Evolutionary conservation across 192 early-diverging fungal species (phyloP).

Genomic region (Tieghemiomyces parasiticus): DNA sequence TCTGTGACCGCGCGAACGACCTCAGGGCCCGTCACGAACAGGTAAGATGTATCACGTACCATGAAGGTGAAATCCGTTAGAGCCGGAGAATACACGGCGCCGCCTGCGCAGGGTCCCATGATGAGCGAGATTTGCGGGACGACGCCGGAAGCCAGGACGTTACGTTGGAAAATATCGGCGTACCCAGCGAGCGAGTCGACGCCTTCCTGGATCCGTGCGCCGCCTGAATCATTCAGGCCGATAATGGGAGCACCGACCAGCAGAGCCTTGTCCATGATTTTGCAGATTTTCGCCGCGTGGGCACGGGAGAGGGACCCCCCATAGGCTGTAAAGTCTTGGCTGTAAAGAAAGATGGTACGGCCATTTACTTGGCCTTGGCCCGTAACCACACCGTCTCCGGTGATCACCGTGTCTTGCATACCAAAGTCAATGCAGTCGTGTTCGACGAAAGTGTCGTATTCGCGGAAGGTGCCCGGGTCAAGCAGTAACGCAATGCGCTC

Average conservation of each 20-base stretch:
- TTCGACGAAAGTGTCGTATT: constrained; percentile 88
- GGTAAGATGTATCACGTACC: constrained; percentile 88
- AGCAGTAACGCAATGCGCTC: constrained; percentile 78
- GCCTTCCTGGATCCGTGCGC: constrained; percentile 95
- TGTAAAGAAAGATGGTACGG: constrained; percentile 77
- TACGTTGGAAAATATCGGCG: constrained; percentile 92
- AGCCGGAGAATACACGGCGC: constrained; percentile 93
- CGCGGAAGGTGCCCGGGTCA: constrained; percentile 71
- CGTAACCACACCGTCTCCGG: constrained; percentile 91
- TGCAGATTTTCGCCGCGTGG: constrained; percentile 86
- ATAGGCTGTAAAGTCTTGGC: constrained; percentile 87
- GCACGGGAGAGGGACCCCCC: constrained; percentile 80
- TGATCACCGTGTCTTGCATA: constrained; percentile 65
- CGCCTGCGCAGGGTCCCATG: constrained; percentile 97
- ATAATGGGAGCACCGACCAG: constrained; percentile 87
- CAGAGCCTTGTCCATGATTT: constrained; percentile 87
- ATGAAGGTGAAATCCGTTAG: constrained; percentile 95
- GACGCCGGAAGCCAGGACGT: constrained; percentile 85
- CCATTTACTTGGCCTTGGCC: constrained; percentile 91
- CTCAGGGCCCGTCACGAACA: constrained; percentile 95
- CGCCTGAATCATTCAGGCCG: constrained; percentile 92
- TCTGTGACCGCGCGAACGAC: constrained; percentile 94
- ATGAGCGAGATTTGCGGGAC: constrained; percentile 91
- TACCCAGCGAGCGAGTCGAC: constrained; percentile 92
- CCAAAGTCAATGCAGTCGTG: constrained; percentile 87